Evolutionary conservation across 2,329 filamentous ascomycete genomes (phyloP), one percentile per base, ranked within the genome.

Genomic region (Pseudogymnoascus sp.): DNA sequence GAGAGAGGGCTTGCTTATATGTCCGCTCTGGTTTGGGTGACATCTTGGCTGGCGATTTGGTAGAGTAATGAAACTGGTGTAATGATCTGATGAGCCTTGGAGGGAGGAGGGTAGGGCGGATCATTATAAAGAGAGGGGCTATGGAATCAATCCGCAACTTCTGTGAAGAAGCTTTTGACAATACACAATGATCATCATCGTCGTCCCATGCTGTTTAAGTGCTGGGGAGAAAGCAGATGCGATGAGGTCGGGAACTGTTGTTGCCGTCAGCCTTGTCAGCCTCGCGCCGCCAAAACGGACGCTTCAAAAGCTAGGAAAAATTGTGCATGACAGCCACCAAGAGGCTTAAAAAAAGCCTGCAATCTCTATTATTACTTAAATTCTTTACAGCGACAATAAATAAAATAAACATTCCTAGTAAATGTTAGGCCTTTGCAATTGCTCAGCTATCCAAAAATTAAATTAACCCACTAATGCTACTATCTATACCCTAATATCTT

Each of bases 1-100:
- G n/a, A 16, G 47, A 31, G 47, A 54, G 47, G 5, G 47, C 47
- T 5, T 31, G 12, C 47, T 29, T 3, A 54, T 54, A 54, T 31
- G 47, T 54, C 16, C 14, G 23, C 23, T 31, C 47, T 6, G 47
- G 14, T 31, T 54, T 29, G 31, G 47, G n/a, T n/a, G 47, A 14
- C 47, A 54, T 54, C 16, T 54, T 54, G 47, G 47, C 47, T n/a
- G 47, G 26, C 47, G 45, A 51, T 29, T 29, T 51, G 3, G 47
- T 54, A 11, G 47, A 54, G 26, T 54, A 54, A 31, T 54, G 47
- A 11, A 31, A 16, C 5, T 11, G 47, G 14, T 16, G 47, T 4
- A 54, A 54, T 54, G 47, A 54, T 29, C 47, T 54, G 14, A 51
- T 51, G 26, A 54, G 47, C 47, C 47, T n/a, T 54, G 47, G 47